Conservation (phyloP, 192 early-diverging fungal species). For the Rhizoclosmatium globosum region DNA sequence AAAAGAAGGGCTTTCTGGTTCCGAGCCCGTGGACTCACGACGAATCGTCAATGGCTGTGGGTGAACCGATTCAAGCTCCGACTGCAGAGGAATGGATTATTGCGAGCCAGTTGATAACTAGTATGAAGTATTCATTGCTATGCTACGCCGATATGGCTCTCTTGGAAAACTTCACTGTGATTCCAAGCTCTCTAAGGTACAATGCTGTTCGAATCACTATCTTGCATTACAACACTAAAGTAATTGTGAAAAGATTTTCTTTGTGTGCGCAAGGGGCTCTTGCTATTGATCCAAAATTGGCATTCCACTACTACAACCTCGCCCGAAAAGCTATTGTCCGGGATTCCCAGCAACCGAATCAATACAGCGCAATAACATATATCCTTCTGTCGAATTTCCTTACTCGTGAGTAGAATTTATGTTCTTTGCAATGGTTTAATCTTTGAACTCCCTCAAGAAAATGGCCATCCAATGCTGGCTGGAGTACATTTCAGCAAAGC, state of each 20-base stretch:
- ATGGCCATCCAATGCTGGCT: constrained; percentile 1
- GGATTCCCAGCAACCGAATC: not conserved
- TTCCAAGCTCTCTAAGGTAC: not conserved
- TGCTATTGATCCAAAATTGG: not conserved
- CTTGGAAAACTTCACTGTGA: not conserved
- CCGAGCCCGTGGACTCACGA: not conserved
- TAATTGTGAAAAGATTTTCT: not conserved
- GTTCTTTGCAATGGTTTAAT: not conserved
- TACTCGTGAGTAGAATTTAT: not conserved
- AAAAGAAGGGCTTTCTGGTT: not conserved
- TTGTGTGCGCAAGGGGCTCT: not conserved
- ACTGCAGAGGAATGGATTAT: not conserved
- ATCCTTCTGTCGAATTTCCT: not conserved
- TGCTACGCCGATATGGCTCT: not conserved
- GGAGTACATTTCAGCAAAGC: not conserved
- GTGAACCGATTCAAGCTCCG: not conserved
- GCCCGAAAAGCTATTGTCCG: not conserved
- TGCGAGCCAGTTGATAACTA: not conserved
- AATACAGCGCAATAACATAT: too few relatives aligned
- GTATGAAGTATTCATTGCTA: not conserved
- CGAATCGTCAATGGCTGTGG: not conserved
- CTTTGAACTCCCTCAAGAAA: not conserved
- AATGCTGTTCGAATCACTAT: not conserved
- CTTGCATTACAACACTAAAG: not conserved
- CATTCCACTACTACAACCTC: not conserved